These are phyloP conservation scores for Gynostemma pentaphyllum DNA, from an alignment of 306 rosid genomes.

Conservation along the genomic window DNA sequence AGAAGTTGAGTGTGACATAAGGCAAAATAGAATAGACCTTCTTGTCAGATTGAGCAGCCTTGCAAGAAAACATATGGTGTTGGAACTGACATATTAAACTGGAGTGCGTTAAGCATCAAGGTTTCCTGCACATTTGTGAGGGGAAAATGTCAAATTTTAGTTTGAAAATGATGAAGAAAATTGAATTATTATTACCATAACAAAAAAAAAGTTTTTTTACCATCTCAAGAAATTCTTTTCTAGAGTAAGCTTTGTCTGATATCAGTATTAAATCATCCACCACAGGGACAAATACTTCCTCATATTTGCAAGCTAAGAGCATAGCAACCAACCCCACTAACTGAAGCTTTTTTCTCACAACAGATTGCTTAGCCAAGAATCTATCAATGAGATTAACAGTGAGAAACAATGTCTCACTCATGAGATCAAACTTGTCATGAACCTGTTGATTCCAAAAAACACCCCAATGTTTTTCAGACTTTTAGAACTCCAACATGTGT, in stretches of 20 bases:
- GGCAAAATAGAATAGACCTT: constrained; percentile 25
- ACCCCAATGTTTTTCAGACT: too few species aligned
- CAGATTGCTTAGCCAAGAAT: constrained; percentile 47
- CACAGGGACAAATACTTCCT: constrained; percentile 87
- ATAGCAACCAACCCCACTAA: constrained; percentile 91
- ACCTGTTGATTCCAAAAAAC: constrained; percentile 45
- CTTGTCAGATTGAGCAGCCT: constrained; percentile 82
- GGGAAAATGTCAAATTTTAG: not conserved
- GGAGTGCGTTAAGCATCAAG: constrained; percentile 64
- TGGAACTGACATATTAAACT: constrained; percentile 86
- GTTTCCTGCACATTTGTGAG: constrained; percentile 64
- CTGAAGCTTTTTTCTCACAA: constrained; percentile 87
- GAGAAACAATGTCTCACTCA: constrained; percentile 86
- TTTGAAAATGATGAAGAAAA: too few species aligned
- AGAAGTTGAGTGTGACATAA: too few species aligned
- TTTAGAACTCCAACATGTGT: too few species aligned
- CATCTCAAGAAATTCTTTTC: constrained; percentile 78
- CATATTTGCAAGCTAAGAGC: constrained; percentile 99
- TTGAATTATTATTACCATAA: too few species aligned
- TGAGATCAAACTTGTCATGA: constrained; percentile 84
- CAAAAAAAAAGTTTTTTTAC: constrained; percentile 22
- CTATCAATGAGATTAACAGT: constrained; percentile 73
- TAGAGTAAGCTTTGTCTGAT: constrained; percentile 80
- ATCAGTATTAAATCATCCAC: constrained; percentile 80
- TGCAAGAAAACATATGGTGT: constrained; percentile 69